Base-by-base conservation (phyloP, 208 protist genomes). In the Acanthamoeba quina region DNA sequence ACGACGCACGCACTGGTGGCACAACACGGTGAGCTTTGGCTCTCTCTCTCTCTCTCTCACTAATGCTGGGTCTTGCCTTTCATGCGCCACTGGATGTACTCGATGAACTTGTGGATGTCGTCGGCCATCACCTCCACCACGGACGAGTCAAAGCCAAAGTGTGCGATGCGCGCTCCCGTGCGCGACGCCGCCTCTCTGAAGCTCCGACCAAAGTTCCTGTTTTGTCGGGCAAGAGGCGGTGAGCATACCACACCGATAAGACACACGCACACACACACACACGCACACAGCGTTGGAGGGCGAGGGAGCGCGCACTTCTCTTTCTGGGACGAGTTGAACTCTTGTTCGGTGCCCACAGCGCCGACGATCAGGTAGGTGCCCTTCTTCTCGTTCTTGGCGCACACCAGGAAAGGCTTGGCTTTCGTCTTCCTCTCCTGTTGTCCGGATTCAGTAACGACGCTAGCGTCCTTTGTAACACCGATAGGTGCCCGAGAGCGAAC, bases 111-210 rank as follows among this genome's bases (percentile, higher is more conserved):
- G 70, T 62, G 49, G 26, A 93, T 54, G 52, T 93, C 68, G 52
- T 93, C 89, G 29, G 62, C 89, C 70, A 68, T 60, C n/a, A 93
- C 70, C 70, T 93, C 89, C 37, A 93, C 54, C 66, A 93, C 89
- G 26, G 89, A 93, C 47, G 89, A 93, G 19, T 93, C 89, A 26
- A 93, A 93, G 9, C 68, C 49, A 64, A 70, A 82, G 31, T 82
- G 70, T 3, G 52, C n/a, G 26, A 93, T 83, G 31, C 70, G 89
- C 29, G 89, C 85, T 9, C 85, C 70, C 31, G 89, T 93, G 26
- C 70, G 62, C n/a, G 49, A 37, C 9, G 89, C 89, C 11, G 89
- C 89, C 37, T 93, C 70, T 83, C 89, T n/a, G 70, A 93, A 93
- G 89, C 89, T 93, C 0, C 70, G 44, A 21, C 89, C 89, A 44